Conservation (phyloP, 306 rosid genomes). For the Dalbergia cochinchinensis region DNA sequence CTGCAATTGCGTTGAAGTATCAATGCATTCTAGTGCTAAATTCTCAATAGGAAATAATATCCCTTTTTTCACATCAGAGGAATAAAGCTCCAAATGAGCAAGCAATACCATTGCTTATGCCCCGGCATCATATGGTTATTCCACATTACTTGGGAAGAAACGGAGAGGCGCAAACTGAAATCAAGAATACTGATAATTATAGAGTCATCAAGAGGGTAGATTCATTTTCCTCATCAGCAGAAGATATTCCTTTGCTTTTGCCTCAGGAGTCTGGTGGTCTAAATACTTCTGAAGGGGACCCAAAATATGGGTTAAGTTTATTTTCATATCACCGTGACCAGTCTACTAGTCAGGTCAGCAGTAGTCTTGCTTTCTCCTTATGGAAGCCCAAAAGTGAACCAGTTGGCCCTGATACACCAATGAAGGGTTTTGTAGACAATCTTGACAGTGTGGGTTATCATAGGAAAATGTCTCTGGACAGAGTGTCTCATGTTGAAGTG, state of each 20-base stretch:
- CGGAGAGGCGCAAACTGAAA: constrained; percentile 62
- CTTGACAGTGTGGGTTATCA: constrained; percentile 49
- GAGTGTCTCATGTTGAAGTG: constrained; percentile 27
- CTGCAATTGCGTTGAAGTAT: constrained; percentile 27
- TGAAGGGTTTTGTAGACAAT: constrained; percentile 80
- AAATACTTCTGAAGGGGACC: constrained; percentile 51
- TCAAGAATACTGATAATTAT: constrained; percentile 43
- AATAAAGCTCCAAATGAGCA: constrained; percentile 96
- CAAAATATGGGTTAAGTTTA: constrained; percentile 48
- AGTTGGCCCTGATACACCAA: constrained; percentile 60
- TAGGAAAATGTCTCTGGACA: constrained; percentile 58
- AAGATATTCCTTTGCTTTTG: constrained; percentile 90
- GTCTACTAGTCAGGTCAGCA: constrained; percentile 47
- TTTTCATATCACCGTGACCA: constrained; percentile 39
- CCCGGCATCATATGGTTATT: constrained; percentile 99
- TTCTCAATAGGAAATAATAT: constrained; percentile 38
- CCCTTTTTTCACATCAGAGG: constrained; percentile 64
- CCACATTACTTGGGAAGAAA: constrained; percentile 92
- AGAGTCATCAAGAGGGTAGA: constrained; percentile 59
- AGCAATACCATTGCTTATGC: constrained; percentile 96
- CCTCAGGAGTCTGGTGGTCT: constrained; percentile 67
- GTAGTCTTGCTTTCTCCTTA: constrained; percentile 53
- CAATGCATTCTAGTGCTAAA: constrained; percentile 41
- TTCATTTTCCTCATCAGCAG: constrained; percentile 74
- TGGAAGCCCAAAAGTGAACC: constrained; percentile 59